phyloP scores from a whole-genome alignment of 495 filamentous ascomycete species.

The Neurospora hispaniola region DNA sequence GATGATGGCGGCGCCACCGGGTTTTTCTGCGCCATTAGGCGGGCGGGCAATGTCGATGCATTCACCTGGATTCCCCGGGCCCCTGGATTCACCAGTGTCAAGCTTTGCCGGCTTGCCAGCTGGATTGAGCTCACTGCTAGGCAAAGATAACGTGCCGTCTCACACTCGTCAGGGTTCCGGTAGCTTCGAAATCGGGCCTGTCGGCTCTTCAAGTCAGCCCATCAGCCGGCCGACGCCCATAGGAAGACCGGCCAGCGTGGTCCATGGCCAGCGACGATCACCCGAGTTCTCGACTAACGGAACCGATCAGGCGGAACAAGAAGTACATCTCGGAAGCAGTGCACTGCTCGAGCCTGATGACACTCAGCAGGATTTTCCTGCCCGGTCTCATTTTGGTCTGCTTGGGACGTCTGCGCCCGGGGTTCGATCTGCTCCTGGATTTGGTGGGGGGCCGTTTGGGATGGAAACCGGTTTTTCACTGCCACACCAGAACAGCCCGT shows the following conservation, averaged over 20 bases:
- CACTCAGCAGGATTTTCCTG: constrained; percentile 18
- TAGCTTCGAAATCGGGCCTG: constrained; percentile 29
- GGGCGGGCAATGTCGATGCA: constrained; percentile 55
- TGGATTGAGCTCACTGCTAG: constrained; percentile 17
- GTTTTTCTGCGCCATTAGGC: constrained; percentile 51
- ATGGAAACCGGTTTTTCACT: constrained; percentile 16
- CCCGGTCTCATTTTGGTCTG: constrained; percentile 2
- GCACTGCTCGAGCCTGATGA: constrained; percentile 65
- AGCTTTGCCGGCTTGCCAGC: constrained; percentile 25
- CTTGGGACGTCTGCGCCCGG: constrained; percentile 15
- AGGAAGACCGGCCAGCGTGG: constrained; percentile 70
- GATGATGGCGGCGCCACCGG: constrained; percentile 44
- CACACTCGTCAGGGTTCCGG: constrained; percentile 39
- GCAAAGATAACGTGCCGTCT: constrained; percentile 23
- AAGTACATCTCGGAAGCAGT: constrained; percentile 87
- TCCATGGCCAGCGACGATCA: constrained; percentile 27
- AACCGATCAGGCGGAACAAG: constrained; percentile 41
- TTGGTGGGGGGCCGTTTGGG: constrained; percentile 16
- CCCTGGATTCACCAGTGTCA: constrained; percentile 32
- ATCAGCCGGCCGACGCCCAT: constrained; percentile 79
- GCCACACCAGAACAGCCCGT: constrained; percentile 15
- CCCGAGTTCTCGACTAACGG: constrained; percentile 35
- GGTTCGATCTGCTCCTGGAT: constrained; percentile 13
- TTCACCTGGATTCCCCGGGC: constrained; percentile 45
- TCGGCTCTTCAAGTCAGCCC: constrained; percentile 41